Percentiles rank a stretch among this genome's conserved stretches.
These are phyloP conservation scores for Calycina marina DNA, from an alignment of 2,329 filamentous ascomycete species.

Conservation along the genomic window DNA sequence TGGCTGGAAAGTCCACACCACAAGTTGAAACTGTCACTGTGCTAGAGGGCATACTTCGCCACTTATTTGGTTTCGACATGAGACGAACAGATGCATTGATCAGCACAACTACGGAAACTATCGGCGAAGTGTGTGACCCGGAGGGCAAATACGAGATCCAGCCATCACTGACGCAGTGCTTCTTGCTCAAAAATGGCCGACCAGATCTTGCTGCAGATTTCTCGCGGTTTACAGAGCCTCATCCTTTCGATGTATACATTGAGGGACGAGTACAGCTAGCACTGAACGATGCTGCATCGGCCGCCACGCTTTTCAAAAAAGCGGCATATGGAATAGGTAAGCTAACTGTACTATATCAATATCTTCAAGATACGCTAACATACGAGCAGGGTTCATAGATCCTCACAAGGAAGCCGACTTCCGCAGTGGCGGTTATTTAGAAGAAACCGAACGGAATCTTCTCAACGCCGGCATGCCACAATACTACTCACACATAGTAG, in stretches of 20 bases:
- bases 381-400: constrained; percentile 13
- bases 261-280: constrained; percentile 68
- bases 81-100: constrained; percentile 36
- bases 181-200: constrained; percentile 42
- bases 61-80: constrained; percentile 46
- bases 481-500: constrained; percentile 78
- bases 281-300: constrained; percentile 57
- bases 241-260: constrained; percentile 61
- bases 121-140: constrained; percentile 48
- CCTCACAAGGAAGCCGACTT: constrained; percentile 24
- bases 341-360: constrained; percentile 22
- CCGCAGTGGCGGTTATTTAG: constrained; percentile 53
- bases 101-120: constrained; percentile 49
- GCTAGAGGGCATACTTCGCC: constrained; percentile 43
- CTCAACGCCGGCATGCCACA: constrained; percentile 60
- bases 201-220: constrained; percentile 46
- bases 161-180: constrained; percentile 45
- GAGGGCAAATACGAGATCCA: constrained; percentile 53
- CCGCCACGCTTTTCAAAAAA: constrained; percentile 65
- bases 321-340: constrained; percentile 71
- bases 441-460: constrained; percentile 57
- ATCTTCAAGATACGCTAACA: constrained; percentile 13
- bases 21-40: constrained; percentile 38
- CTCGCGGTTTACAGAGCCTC: constrained; percentile 38
- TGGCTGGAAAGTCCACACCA: constrained; percentile 27